Evolutionary conservation across 2,329 filamentous ascomycete species (phyloP).

Genomic region (Epicoccum sorghinum): DNA sequence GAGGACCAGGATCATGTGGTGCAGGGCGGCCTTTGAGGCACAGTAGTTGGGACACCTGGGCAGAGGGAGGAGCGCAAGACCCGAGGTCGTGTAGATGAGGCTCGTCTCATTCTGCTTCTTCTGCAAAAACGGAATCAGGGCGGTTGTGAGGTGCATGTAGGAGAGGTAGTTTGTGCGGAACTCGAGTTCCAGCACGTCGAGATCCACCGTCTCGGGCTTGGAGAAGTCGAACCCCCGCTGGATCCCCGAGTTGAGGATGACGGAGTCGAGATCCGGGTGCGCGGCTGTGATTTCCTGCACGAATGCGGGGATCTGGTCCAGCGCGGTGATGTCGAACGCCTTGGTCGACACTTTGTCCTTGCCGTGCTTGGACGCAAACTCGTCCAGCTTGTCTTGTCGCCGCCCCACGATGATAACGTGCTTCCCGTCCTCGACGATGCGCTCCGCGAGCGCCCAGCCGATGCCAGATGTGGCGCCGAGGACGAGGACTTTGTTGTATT

Average conservation of each 20-base stretch:
- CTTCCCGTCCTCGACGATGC: constrained; percentile 55
- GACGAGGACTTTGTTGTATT: constrained; percentile 60
- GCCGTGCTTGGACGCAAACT: constrained; percentile 55
- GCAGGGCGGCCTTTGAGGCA: constrained; percentile 62
- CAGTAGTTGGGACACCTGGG: constrained; percentile 59
- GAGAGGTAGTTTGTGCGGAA: constrained; percentile 59
- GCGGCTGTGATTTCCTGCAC: constrained; percentile 49
- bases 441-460: constrained; percentile 57
- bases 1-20: constrained; percentile 60
- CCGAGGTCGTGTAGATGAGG: constrained; percentile 57
- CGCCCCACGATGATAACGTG: constrained; percentile 58
- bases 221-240: constrained; percentile 58
- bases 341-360: constrained; percentile 53
- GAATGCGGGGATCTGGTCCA: constrained; percentile 56
- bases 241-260: constrained; percentile 62
- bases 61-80: constrained; percentile 58
- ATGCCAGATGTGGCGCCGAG: constrained; percentile 62
- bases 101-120: constrained; percentile 51
- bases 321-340: constrained; percentile 59
- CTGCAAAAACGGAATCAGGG: constrained; percentile 58
- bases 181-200: constrained; percentile 52
- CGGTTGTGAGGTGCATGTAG: constrained; percentile 56
- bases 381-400: constrained; percentile 58
- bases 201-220: constrained; percentile 55
- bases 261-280: constrained; percentile 59